Evolutionary conservation across 1,139 yeast genomes (phyloP).

Genomic region (Pichia terricola): DNA sequence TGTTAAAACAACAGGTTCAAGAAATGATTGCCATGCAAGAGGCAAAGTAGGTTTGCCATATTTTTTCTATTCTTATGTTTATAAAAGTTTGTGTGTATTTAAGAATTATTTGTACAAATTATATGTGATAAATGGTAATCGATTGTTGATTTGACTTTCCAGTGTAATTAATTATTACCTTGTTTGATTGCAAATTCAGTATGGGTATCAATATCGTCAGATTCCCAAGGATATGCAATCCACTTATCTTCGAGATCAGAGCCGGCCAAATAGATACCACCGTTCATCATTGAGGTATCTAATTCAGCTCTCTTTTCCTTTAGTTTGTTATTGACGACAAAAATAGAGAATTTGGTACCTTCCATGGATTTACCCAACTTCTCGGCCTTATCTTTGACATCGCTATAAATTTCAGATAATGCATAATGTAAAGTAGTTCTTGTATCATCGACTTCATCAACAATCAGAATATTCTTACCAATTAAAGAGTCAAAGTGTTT

Average conservation of each 20-base stretch:
- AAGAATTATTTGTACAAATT: no score
- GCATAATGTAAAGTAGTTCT: conserved; percentile 60
- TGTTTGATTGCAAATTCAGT: conserved; percentile 32
- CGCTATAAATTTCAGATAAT: conserved; percentile 46
- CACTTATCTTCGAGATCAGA: conserved; percentile 45
- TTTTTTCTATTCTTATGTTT: no score
- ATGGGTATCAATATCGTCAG: conserved; percentile 37
- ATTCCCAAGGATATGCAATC: conserved; percentile 63
- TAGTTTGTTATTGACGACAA: conserved; percentile 50
- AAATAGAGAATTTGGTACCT: conserved; percentile 42
- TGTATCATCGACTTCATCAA: conserved; percentile 65
- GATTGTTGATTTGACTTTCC: no score
- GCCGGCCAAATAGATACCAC: conserved; percentile 44
- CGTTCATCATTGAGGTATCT: conserved; percentile 35
- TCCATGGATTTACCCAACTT: conserved; percentile 27
- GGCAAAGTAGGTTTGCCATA: background rate
- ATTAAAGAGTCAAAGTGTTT: conserved; percentile 45
- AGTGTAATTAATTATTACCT: conserved; percentile 28
- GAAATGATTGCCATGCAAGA: conserved; percentile 67
- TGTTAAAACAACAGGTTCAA: conserved; percentile 75
- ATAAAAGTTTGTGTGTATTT: no score
- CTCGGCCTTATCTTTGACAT: conserved; percentile 39
- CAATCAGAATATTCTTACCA: conserved; percentile 52
- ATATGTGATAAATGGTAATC: no score
- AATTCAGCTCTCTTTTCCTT: conserved; percentile 48